Evolutionary conservation across 352 stramenopile species (phyloP), one percentile per base, ranked within the genome.

Genomic region (Phytophthora boehmeriae): DNA sequence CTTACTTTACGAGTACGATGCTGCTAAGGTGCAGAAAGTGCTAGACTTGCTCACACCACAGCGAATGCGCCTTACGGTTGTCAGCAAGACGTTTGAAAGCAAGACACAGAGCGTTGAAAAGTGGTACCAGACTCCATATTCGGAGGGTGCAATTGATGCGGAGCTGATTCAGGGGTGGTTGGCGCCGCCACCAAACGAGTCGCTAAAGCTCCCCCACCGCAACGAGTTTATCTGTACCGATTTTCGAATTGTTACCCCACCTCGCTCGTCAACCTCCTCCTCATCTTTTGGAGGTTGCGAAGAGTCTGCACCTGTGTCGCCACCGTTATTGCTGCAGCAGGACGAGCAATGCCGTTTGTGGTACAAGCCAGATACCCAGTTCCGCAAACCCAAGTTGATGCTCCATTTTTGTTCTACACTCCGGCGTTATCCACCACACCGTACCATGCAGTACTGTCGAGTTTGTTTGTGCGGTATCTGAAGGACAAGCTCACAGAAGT

Each of bases 331-430:
- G 11, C 23, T 91, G 11, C 76, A 71, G 16, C 56, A 88, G 8
- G 78, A 89, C 47, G 69, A 75, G 5, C 50, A 65, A 1, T 83
- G 71, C n/a, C 78, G 83, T 1, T 36, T 93, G 19, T 96, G 86
- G 87, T 95, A 90, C 77, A 96, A 97, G 63, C 76, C 86, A 0
- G 91, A 97, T 63, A 84, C 80, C n/a, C 68, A 88, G 20, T 98
- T 97, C 73, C 70, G 79, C 51, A 97, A 97, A 68, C 92, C 92
- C 2, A 97, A 97, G 66, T 65, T 97, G 13, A 93, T 93, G 66
- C 64, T 97, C 20, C 90, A 89, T 49, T 90, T 94, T 42, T 83
- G 39, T 72, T 97, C 10, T 78, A 87, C 69, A 81, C 78, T 14
- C 78, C 83, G 1, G 68, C 72, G 8, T 62, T 91, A 2, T 83